Evolutionary conservation across 2,329 filamentous ascomycete species (phyloP).

Genomic region (Sporothrix variecibatus): DNA sequence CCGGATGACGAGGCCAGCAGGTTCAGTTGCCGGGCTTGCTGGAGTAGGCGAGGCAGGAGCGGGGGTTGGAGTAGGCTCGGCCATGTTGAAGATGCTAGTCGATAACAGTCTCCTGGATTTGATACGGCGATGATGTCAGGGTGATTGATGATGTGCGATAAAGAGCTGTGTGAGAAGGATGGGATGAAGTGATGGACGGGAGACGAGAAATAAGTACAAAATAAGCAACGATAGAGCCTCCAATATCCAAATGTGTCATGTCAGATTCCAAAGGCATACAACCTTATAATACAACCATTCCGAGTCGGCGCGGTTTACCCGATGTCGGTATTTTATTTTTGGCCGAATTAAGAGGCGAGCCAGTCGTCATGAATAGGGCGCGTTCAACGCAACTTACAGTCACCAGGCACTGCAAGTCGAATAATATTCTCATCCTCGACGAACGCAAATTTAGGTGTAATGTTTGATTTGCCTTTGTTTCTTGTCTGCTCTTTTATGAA

Average conservation of each 20-base stretch:
- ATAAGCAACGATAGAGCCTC: background rate
- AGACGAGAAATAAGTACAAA: background rate
- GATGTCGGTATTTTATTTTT: background rate
- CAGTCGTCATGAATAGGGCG: background rate
- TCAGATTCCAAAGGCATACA: background rate
- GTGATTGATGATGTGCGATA: background rate
- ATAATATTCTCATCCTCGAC: background rate
- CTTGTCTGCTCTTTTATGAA: background rate
- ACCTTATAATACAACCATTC: background rate
- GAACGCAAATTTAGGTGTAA: background rate
- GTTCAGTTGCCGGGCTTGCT: background rate
- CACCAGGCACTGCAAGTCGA: background rate
- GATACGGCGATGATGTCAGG: background rate
- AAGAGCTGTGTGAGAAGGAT: background rate
- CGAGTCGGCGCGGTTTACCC: background rate
- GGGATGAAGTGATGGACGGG: background rate
- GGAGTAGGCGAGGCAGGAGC: conserved; percentile 8
- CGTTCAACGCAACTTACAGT: background rate
- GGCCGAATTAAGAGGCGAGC: background rate
- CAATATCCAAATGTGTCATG: background rate
- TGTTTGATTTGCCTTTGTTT: background rate
- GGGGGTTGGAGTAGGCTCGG: background rate
- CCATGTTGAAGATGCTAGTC: background rate
- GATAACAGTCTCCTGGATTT: background rate
- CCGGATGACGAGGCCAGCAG: conserved; percentile 20